phyloP scores from a whole-genome alignment of 768 basidiomycete genomes.

The Tulasnella sp. region DNA sequence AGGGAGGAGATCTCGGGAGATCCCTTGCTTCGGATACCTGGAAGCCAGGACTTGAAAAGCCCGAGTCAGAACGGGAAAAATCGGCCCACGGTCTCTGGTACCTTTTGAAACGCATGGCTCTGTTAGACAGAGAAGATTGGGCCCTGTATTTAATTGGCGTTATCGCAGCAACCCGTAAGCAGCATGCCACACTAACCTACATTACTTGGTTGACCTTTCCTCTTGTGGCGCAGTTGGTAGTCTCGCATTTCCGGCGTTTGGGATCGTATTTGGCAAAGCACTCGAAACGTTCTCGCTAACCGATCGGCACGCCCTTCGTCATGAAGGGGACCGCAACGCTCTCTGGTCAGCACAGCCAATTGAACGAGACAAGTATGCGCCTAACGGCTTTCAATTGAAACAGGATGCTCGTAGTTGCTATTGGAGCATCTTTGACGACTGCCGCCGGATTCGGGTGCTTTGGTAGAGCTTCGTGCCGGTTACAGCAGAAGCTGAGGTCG shows the following conservation, averaged over 20 bases:
- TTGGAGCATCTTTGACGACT: constrained; percentile 60
- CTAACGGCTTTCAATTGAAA: constrained; percentile 9
- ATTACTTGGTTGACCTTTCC: constrained; percentile 6
- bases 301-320: constrained; percentile 45
- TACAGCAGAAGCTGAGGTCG: constrained; percentile 68
- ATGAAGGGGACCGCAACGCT: constrained; percentile 67
- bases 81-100: constrained; percentile 48
- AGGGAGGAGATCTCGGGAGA: constrained; percentile 49
- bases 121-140: constrained; percentile 59
- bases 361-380: neutral
- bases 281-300: constrained; percentile 33
- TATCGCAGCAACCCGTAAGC: constrained; percentile 47
- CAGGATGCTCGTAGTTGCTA: constrained; percentile 77
- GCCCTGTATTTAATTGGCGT: constrained; percentile 57
- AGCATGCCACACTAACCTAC: constrained; percentile 34
- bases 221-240: constrained; percentile 45
- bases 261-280: constrained; percentile 56
- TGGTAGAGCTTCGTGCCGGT: constrained; percentile 57
- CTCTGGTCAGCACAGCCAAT: constrained; percentile 32
- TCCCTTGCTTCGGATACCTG: constrained; percentile 66
- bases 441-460: constrained; percentile 70
- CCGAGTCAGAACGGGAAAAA: neutral
- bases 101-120: constrained; percentile 67
- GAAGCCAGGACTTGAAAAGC: constrained; percentile 44
- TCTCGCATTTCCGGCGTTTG: constrained; percentile 67